Base-by-base conservation (phyloP, 768 basidiomycete genomes). In the Pleurotus citrinopileatus region DNA sequence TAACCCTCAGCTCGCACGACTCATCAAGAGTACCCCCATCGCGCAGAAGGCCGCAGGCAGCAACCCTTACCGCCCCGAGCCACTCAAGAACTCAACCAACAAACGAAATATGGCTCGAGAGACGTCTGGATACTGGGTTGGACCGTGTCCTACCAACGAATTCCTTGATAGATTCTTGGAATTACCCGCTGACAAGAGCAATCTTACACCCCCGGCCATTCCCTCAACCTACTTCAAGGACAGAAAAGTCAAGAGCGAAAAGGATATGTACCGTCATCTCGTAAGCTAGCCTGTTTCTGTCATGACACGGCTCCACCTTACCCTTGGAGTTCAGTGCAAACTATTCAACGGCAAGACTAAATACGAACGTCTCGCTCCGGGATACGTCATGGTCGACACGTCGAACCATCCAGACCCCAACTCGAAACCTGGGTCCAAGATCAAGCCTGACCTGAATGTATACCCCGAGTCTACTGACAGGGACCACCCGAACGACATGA, bases 311-410 rank as follows among this genome's bases (percentile, higher is more conserved):
- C 32, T 25, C 20, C 22, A 5, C n/a, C n/a, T n/a, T n/a, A n/a
- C n/a, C n/a, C n/a, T n/a, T n/a, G n/a, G n/a, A n/a, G n/a, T n/a
- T n/a, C 32, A 53, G 58, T 42, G 54, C 12, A 23, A 54, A 1
- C 22, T 40, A 25, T 37, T 61, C 25, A 54, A 27, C 10, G 17
- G 26, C 7, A 26, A 13, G 4, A 40, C 12, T 22, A 22, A 5
- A 48, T 20, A 7, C 23, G 12, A 23, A 12, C 27, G n/a, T 20
- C 53, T 59, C 9, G 34, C 54, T 15, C 53, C 52, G 6, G 45
- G 53, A 6, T 43, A 50, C 46, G 54, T 42, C 25, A 15, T 59
- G 15, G 52, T 59, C 32, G 42, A 59, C 34, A 54, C 52, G n/a
- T 57, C 56, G 3, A 44, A 43, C 28, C 55, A 53, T 32, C 12